phyloP scores from a whole-genome alignment of 108 stramenopile species.

The Bacterosira constricta region DNA sequence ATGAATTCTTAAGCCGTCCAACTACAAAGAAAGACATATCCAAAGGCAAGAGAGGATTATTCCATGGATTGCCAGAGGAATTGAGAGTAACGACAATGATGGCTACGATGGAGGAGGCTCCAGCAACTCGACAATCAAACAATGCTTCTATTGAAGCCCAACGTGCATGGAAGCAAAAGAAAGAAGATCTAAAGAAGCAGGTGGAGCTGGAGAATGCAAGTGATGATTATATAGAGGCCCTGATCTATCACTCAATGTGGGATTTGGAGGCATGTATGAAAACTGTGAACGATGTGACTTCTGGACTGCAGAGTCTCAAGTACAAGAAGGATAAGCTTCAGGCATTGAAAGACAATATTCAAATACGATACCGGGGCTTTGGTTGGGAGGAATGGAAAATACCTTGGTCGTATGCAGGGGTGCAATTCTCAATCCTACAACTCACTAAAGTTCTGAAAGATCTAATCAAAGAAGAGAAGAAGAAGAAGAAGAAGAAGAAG shows the following conservation, averaged over 20 bases:
- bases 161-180: background rate
- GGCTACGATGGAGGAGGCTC: background rate
- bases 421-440: background rate
- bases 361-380: background rate
- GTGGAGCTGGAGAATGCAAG: conserved; percentile 3
- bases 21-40: background rate
- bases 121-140: background rate
- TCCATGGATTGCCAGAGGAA: background rate
- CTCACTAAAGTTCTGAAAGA: background rate
- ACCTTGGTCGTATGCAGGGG: background rate
- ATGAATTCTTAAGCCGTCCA: background rate
- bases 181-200: background rate
- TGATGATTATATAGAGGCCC: background rate
- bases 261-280: background rate
- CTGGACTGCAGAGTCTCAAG: background rate
- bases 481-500: too few species aligned
- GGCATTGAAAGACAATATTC: conserved; percentile 4
- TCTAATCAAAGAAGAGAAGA: background rate
- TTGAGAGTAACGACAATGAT: background rate
- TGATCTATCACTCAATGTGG: background rate
- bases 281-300: background rate
- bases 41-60: background rate
- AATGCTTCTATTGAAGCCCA: background rate
- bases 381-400: background rate
- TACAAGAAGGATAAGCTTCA: background rate